Conservation (phyloP, 306 rosid genomes). For the Canavalia gladiata region DNA sequence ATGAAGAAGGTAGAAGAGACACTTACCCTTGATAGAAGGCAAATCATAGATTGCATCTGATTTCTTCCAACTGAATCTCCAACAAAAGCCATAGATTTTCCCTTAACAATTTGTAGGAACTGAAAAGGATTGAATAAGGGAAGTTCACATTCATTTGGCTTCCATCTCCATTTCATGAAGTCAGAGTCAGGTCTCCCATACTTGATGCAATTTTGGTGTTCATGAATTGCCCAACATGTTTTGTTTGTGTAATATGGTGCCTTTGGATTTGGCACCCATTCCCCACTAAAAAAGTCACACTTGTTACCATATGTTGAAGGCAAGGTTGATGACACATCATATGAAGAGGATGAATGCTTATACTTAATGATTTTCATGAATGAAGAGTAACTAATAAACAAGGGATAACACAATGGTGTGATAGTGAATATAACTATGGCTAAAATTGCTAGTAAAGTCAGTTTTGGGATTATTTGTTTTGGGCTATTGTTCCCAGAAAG, state of each 20-base stretch:
- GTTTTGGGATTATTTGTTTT: conserved; percentile 53
- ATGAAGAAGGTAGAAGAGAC: conserved; percentile 14
- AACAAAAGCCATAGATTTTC: conserved; percentile 83
- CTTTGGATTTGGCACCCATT: conserved; percentile 79
- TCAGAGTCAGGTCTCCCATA: conserved; percentile 86
- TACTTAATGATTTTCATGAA: conserved; percentile 18
- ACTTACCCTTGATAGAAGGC: conserved; percentile 67
- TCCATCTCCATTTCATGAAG: conserved; percentile 90
- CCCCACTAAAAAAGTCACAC: conserved; percentile 83
- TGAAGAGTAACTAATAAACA: conserved; percentile 52
- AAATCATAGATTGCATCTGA: conserved; percentile 84
- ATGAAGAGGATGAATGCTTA: not conserved
- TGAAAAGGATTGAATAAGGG: conserved; percentile 81
- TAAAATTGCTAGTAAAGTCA: conserved; percentile 49
- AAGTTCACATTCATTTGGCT: conserved; percentile 78
- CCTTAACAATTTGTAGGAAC: conserved; percentile 75
- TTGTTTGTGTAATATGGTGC: conserved; percentile 81
- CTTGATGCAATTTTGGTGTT: conserved; percentile 85
- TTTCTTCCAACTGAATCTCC: conserved; percentile 91
- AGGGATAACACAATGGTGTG: conserved; percentile 59
- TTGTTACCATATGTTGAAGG: conserved; percentile 40
- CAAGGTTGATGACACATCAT: not conserved
- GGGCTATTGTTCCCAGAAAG: conserved; percentile 51
- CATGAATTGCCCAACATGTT: conserved; percentile 84
- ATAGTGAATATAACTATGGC: conserved; percentile 53